Evolutionary conservation across 768 basidiomycete genomes (phyloP), one percentile per base, ranked within the genome.

Genomic region (Psilocybe cubensis): DNA sequence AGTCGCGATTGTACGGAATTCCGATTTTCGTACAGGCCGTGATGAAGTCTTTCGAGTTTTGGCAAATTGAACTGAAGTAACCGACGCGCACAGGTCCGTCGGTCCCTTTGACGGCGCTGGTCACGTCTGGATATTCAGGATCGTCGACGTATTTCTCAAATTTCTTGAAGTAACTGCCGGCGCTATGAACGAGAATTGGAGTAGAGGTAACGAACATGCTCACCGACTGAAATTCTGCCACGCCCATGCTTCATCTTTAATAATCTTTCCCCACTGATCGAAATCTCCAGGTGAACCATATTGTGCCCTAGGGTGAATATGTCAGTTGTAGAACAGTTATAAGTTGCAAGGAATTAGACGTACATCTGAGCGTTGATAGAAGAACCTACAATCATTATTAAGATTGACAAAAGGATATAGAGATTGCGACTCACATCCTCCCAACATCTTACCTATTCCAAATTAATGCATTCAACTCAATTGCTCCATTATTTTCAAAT

Each of bases 231-330:
- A 76, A 31, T 82, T 77, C 35, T 78, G 69, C 77, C 81, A 85
- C n/a, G 79, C 70, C 89, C 89, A 91, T 2, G 77, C 73, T 7
- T 79, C 71, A 35, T 87, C 83, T 7, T 80, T 83, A 12, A 75
- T 73, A 25, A 83, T 79, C 3, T 68, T 65, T 0, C 81, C 84
- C 81, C 86, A 89, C 67, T 89, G 82, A 60, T 89, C 83, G 53
- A 83, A 89, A 63, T 91, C 89, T 1, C 81, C 81, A 3, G 89
- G 87, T 23, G 85, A 76, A 20, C 86, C 86, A 24, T 81, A 83
- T 12, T 90, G 89, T 40, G 81, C 83, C 83, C 82, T 80, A 44
- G n/a, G 12, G n/a, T 53, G 28, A 20, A 35, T 35, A 25, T 25
- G 25, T 58, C 23, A 49, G 14, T 33, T 21, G 12, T 47, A 25